phyloP scores from a whole-genome alignment of 441 rosid species.

The Sinapis alba region DNA sequence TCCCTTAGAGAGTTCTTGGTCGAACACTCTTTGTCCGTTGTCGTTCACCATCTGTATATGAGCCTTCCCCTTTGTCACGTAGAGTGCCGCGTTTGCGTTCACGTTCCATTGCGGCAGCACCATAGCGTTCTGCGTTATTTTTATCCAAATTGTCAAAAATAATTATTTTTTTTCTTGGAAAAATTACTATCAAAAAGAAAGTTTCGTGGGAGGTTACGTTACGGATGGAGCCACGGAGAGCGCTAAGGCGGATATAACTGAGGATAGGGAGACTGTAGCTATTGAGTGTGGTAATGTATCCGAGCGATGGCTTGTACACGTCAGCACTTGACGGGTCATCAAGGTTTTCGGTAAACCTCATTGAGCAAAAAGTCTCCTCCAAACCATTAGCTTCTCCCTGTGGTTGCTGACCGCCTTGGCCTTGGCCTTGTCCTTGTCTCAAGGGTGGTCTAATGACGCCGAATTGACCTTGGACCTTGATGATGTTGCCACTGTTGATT shows the following conservation, averaged over 20 bases:
- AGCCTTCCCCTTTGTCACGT: slow-evolving; percentile 56
- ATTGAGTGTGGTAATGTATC: slow-evolving; percentile 48
- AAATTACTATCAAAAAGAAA: background rate
- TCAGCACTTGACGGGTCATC: slow-evolving; percentile 51
- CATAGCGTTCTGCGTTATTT: slow-evolving; percentile 40
- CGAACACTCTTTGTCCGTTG: slow-evolving; percentile 58
- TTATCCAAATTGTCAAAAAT: background rate
- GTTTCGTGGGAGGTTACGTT: slow-evolving; percentile 30
- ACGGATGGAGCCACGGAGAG: slow-evolving; percentile 52
- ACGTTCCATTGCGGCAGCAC: slow-evolving; percentile 64
- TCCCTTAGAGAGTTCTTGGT: slow-evolving; percentile 50
- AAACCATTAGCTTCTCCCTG: slow-evolving; percentile 44
- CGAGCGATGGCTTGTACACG: slow-evolving; percentile 50
- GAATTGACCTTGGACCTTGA: slow-evolving; percentile 37
- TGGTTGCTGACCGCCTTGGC: slow-evolving; percentile 18
- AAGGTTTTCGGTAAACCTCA: slow-evolving; percentile 44
- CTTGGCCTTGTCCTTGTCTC: slow-evolving; percentile 7
- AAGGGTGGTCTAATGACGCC: slow-evolving; percentile 35
- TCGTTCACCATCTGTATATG: slow-evolving; percentile 62
- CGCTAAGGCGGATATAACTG: slow-evolving; percentile 46
- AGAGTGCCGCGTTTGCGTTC: slow-evolving; percentile 67
- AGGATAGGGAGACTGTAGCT: slow-evolving; percentile 54
- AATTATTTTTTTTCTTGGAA: background rate
- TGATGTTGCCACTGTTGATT: slow-evolving; percentile 48
- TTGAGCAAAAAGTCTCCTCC: slow-evolving; percentile 55